These are phyloP conservation scores for Azolla pinnata DNA, from an alignment of 75 land plant species.

Conservation along the genomic window DNA sequence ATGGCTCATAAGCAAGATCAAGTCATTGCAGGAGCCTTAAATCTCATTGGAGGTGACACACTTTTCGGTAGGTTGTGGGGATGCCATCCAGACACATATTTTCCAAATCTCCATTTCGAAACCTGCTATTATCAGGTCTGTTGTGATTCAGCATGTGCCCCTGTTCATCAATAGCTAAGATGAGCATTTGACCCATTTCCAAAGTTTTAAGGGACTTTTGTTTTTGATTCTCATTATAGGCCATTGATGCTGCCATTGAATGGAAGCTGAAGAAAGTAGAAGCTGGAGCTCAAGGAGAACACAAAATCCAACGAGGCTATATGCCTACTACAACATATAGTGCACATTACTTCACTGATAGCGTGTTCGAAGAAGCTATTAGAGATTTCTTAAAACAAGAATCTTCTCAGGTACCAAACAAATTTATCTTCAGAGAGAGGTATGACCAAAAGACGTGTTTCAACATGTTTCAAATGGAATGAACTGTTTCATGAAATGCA, in stretches of 20 bases:
- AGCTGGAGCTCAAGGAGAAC: conserved; percentile 99
- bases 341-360: conserved; percentile 71
- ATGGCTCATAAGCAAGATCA: conserved; percentile 68
- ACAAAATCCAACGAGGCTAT: conserved; percentile 93
- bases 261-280: conserved; percentile 68
- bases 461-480: background rate
- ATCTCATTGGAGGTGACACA: conserved; percentile 88
- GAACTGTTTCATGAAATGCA: conserved; percentile 20
- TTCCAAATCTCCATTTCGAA: conserved; percentile 90
- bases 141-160: background rate
- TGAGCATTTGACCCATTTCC: conserved; percentile 1
- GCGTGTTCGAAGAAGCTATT: conserved; percentile 49
- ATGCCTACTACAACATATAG: conserved; percentile 88
- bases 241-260: conserved; percentile 99
- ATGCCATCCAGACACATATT: conserved; percentile 60
- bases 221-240: conserved; percentile 31
- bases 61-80: conserved; percentile 96
- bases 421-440: background rate
- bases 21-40: conserved; percentile 92
- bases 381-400: conserved; percentile 56
- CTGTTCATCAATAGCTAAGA: too few species aligned
- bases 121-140: conserved; percentile 98
- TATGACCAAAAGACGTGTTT: background rate
- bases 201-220: background rate
- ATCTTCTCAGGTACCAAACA: conserved; percentile 51